A percentile compares a stretch with the other conserved stretches of the same genome.
Conservation (phyloP, 139 green algal species). For the Micractinium conductrix region DNA sequence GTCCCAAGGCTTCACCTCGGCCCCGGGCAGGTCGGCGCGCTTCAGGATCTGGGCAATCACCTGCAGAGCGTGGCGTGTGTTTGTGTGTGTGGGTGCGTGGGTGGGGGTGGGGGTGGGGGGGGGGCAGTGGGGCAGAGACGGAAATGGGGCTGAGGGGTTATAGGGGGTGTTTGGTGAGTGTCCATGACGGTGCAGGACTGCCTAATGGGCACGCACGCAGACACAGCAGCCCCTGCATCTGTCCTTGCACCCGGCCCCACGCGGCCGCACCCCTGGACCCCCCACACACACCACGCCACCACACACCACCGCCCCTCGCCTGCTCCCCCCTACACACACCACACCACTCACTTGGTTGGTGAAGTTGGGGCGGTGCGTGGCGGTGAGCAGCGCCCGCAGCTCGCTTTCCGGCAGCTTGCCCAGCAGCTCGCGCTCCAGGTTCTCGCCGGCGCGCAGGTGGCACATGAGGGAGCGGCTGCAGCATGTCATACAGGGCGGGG, state of each 20-base stretch:
- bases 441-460: constrained; percentile 22
- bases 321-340: too few relatives aligned
- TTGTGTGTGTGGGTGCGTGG: too few relatives aligned
- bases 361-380: constrained; percentile 47
- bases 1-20: neutral
- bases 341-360: constrained; percentile 4
- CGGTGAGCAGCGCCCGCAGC: constrained; percentile 30
- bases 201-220: too few relatives aligned
- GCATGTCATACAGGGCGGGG: too few relatives aligned
- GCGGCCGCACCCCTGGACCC: neutral
- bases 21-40: constrained; percentile 7
- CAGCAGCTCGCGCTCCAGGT: constrained; percentile 23
- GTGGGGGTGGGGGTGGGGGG: too few relatives aligned
- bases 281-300: neutral
- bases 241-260: too few relatives aligned
- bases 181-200: too few relatives aligned
- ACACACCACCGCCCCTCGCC: too few relatives aligned
- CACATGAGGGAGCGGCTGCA: constrained; percentile 28
- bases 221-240: too few relatives aligned
- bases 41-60: constrained; percentile 21
- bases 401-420: constrained; percentile 38
- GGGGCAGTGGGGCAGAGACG: neutral
- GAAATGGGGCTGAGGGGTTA: too few relatives aligned
- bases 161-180: too few relatives aligned
- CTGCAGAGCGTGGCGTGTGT: too few relatives aligned